Evolutionary conservation across 2,329 filamentous ascomycete genomes (phyloP), one percentile per base, ranked within the genome.

Genomic region (Alternaria dauci): DNA sequence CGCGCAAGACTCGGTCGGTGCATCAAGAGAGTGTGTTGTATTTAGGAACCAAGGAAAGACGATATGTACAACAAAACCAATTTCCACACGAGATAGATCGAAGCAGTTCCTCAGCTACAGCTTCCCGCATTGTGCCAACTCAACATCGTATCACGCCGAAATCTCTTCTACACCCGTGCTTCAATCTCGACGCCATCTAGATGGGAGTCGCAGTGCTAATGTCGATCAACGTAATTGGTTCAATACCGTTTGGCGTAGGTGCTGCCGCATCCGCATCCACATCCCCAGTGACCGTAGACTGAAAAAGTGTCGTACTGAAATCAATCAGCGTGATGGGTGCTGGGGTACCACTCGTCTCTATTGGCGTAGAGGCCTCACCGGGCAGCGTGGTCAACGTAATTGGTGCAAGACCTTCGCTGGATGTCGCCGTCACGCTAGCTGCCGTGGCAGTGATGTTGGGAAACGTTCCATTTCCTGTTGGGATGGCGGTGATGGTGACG

Each of bases 181-280:
- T 5, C 38, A 18, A 2, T 28, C 18, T 12, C 14, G 5, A 0
- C 9, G 1, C 16, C 16, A 34, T 32, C 25, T 43, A 57, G 9
- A 57, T 57, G 3, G 46, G 38, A 18, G 28, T 25, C 23, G 12
- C 54, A 38, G 36, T 18, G 25, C 36, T 39, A 18, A 58, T 18
- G 12, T 53, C 50, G 12, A 61, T 61, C 43, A 61, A 18, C 7
- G 59, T 61, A n/a, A 59, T 20, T 4, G 59, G 59, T 14, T 46
- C 39, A 14, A 59, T 41, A 23, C 55, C 51, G 39, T 59, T 54
- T 8, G 52, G 52, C 39, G 28, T 36, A 7, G 48, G 48, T 11
- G 41, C 16, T 7, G 41, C 20, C 1, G 42, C 48, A 26, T 23
- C 39, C 0, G 0, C 46, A 1, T 23, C 39, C 0, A 0, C 46